A percentile compares a stretch with the other conserved stretches of the same genome.
Evolutionary conservation across 2,329 filamentous ascomycete genomes (phyloP).

Genomic region (Colletotrichum sp.): DNA sequence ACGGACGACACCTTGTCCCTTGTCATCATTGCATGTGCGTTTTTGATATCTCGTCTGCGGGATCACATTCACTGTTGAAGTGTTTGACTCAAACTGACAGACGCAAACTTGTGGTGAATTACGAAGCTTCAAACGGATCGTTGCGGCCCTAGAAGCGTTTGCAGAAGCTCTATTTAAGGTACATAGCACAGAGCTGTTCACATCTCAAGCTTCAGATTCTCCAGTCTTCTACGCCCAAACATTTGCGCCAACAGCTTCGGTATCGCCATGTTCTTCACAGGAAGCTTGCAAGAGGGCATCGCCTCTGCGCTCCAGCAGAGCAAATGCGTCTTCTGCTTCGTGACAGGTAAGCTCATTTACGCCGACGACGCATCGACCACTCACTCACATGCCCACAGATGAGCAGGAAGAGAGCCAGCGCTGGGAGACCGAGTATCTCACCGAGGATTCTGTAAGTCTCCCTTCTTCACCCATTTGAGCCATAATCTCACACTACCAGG

Average conservation of each 20-base stretch:
- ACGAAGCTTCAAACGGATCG: neutral
- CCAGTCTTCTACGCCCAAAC: neutral
- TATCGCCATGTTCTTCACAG: conserved; percentile 76
- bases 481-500: neutral
- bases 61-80: neutral
- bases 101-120: accelerated
- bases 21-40: neutral
- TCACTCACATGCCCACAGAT: conserved; percentile 52
- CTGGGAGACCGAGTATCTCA: conserved; percentile 76
- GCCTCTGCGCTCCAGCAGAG: conserved; percentile 73
- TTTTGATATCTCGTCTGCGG: neutral
- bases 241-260: neutral
- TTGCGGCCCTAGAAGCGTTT: neutral
- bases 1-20: conserved; percentile 16
- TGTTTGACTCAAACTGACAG: neutral
- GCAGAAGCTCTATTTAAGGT: neutral
- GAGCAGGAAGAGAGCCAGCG: conserved; percentile 68
- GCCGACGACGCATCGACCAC: neutral
- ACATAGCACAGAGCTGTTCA: neutral
- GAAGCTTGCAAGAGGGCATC: conserved; percentile 83
- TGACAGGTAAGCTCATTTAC: conserved; percentile 63
- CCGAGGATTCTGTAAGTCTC: conserved; percentile 56
- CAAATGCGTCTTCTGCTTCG: conserved; percentile 85
- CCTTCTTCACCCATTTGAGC: no score
- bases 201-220: neutral